Base-by-base conservation (phyloP, 176 grass and related monocot genomes). In the Secale cereale region DNA sequence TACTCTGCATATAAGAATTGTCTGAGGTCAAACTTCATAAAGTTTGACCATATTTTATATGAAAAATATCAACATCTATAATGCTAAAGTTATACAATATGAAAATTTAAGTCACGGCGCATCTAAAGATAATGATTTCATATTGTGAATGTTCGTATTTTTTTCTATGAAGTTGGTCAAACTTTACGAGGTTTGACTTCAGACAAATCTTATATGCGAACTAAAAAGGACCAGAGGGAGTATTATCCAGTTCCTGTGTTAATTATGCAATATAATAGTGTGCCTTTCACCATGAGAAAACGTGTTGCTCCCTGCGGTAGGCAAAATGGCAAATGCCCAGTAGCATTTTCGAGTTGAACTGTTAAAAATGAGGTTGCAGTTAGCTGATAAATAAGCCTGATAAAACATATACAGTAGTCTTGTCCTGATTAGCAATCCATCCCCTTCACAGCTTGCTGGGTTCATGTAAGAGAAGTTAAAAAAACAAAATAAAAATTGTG, bases 331-430 rank as follows among this genome's bases (percentile, higher is more conserved):
- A 31, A 39, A 39, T 59, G 35, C 29, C 59, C 59, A 72, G 62
- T 74, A 72, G 11, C 59, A 20, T 32, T 33, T 26, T 82, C 16
- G 6, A 48, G 31, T 22, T 83, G 10, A 81, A 37, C 78, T 67
- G 27, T 32, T 81, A 15, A 4, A 37, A 74, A 63, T 27, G 60
- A 65, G 8, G 15, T 84, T 84, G 12, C 2, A 11, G 37, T 80
- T 41, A 57, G 87, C 25, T 65, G 56, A 65, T 73, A 73, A 13
- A n/a, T n/a, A n/a, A 45, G 25, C 62, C 31, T 74, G 74, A 74
- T 74, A 65, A 63, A 29, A 16, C 29, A 69, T 77, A 13, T 19
- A 29, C 25, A 4, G 8, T 81, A 76, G 73, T 15, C 52, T 32
- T 63, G 74, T 23, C 10, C 20, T 78, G 15, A 36, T 75, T 73